Evolutionary conservation across 1,139 yeast genomes (phyloP).

Genomic region (Spencermartinsiella ligniputridi): DNA sequence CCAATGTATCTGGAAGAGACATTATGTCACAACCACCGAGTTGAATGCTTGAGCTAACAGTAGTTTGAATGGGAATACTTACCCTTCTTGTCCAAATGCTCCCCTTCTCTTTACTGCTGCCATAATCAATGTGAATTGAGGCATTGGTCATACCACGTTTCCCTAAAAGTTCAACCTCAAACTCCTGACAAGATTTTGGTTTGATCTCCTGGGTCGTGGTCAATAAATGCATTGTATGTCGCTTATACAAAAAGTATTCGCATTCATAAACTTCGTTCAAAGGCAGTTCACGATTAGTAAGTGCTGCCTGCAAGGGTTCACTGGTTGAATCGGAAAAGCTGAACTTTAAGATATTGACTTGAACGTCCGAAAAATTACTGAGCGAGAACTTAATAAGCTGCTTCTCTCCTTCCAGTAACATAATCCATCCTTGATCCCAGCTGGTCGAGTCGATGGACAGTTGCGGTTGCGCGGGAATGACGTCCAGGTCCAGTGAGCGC

Average conservation of each 20-base stretch:
- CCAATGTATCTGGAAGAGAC: conserved; percentile 34
- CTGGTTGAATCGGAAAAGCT: conserved; percentile 72
- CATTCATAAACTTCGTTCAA: conserved; percentile 68
- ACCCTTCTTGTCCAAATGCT: conserved; percentile 48
- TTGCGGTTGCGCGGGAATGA: conserved; percentile 64
- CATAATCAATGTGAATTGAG: conserved; percentile 63
- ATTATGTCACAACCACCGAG: conserved; percentile 69
- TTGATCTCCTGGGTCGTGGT: conserved; percentile 19
- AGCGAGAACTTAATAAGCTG: conserved; percentile 48
- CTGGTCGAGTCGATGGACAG: conserved; percentile 51
- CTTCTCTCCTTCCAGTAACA: conserved; percentile 79
- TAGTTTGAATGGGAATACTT: conserved; percentile 59
- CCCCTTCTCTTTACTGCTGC: conserved; percentile 25
- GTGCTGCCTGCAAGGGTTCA: conserved; percentile 52
- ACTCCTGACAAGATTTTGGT: conserved; percentile 28
- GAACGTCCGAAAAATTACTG: conserved; percentile 53
- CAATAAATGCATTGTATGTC: conserved; percentile 48
- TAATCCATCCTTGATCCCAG: conserved; percentile 61
- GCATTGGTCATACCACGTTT: conserved; percentile 71
- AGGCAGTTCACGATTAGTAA: conserved; percentile 43
- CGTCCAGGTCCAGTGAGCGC: conserved; percentile 30
- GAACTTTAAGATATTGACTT: conserved; percentile 50
- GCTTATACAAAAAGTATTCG: conserved; percentile 60
- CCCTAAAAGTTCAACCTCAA: conserved; percentile 63
- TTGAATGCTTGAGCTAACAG: conserved; percentile 69